Conservation (phyloP, 768 basidiomycete genomes). For the Leccinum pellstonianum region DNA sequence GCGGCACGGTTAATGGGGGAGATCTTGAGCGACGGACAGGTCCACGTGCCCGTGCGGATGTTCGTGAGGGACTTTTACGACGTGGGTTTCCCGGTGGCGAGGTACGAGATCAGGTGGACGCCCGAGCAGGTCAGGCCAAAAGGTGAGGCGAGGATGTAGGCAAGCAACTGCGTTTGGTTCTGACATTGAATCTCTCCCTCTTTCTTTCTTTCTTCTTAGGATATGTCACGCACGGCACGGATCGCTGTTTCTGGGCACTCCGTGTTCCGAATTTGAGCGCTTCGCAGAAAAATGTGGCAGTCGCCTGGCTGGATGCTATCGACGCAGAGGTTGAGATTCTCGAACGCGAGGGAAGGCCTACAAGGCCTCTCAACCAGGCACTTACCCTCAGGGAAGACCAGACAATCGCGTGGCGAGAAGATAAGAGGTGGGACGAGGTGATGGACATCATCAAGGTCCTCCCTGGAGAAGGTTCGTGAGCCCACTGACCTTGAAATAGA, state of each 20-base stretch:
- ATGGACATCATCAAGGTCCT: conserved; percentile 40
- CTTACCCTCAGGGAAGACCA: conserved; percentile 53
- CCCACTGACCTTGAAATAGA: not conserved
- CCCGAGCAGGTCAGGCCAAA: conserved; percentile 55
- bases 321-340: conserved; percentile 42
- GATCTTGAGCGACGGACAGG: conserved; percentile 60
- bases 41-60: conserved; percentile 64
- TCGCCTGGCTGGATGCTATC: conserved; percentile 55
- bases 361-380: conserved; percentile 38
- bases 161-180: not conserved
- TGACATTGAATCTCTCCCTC: not conserved
- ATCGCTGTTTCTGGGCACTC: conserved; percentile 62
- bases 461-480: conserved; percentile 19
- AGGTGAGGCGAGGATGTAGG: conserved; percentile 36
- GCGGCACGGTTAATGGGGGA: conserved; percentile 52
- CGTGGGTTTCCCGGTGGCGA: conserved; percentile 59
- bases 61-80: conserved; percentile 57
- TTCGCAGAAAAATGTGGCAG: conserved; percentile 48
- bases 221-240: conserved; percentile 69
- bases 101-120: conserved; percentile 71
- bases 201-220: conserved; percentile 37
- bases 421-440: conserved; percentile 52
- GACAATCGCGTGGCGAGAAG: conserved; percentile 53
- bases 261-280: conserved; percentile 47
- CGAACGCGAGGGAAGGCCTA: conserved; percentile 34